Percentiles rank a stretch among this genome's conserved stretches.
These are phyloP conservation scores for Smittium culicis DNA, from an alignment of 371 early-diverging fungal genomes.

Conservation along the genomic window DNA sequence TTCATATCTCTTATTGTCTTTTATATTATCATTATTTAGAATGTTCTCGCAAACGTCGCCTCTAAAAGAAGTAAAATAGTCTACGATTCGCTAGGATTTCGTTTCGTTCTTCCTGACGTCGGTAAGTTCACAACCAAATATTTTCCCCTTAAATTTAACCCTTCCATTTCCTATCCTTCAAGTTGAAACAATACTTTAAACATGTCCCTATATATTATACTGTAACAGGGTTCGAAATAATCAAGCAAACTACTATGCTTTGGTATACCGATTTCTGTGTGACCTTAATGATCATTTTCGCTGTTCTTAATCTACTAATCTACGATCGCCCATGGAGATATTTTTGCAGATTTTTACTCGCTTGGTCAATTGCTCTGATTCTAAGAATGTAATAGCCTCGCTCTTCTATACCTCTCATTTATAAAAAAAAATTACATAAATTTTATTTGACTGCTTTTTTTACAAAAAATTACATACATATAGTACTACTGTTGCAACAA, in stretches of 20 bases:
- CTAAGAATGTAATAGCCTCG: slow-evolving; percentile 35
- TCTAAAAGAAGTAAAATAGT: slow-evolving; percentile 39
- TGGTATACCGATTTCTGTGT: slow-evolving; percentile 44
- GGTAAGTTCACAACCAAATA: slow-evolving; percentile 12
- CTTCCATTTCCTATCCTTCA: background rate
- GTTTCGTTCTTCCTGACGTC: slow-evolving; percentile 35
- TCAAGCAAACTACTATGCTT: slow-evolving; percentile 31
- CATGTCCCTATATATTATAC: background rate
- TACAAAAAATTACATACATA: background rate
- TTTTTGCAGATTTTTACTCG: slow-evolving; percentile 31
- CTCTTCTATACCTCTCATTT: too few relatives aligned
- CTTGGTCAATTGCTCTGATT: slow-evolving; percentile 36
- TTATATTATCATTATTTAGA: slow-evolving; percentile 31
- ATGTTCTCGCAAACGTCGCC: slow-evolving; percentile 44
- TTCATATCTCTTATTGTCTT: background rate
- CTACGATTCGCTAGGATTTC: slow-evolving; percentile 23
- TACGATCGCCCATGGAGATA: slow-evolving; percentile 38
- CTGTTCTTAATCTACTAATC: slow-evolving; percentile 29
- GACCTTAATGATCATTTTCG: slow-evolving; percentile 36
- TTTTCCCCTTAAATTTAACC: background rate
- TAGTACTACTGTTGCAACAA: slow-evolving; percentile 40
- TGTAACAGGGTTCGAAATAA: slow-evolving; percentile 28
- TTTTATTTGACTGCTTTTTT: background rate
- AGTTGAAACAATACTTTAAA: background rate
- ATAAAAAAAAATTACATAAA: background rate